A percentile compares a stretch with the other conserved stretches of the same genome.
phyloP scores from a whole-genome alignment of 75 land plant species.

The Cryptomeria japonica region DNA sequence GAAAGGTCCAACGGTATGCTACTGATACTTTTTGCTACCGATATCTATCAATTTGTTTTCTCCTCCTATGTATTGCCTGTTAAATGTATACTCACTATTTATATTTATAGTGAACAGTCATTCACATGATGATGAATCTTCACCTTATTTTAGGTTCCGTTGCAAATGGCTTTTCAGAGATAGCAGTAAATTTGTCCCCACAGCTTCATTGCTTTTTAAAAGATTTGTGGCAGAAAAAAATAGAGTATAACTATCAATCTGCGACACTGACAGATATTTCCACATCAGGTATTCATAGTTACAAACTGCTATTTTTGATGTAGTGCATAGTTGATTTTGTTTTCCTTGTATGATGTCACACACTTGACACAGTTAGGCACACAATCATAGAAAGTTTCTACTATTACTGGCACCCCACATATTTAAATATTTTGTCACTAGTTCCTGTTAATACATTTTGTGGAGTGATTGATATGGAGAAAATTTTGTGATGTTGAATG shows the following conservation, averaged over 20 bases:
- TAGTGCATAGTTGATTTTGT: not conserved
- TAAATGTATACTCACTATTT: not conserved
- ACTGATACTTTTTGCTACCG: not conserved
- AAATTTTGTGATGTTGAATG: not conserved
- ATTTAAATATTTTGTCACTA: not conserved
- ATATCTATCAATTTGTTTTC: not conserved
- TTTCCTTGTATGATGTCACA: not conserved
- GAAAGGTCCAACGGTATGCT: conserved; percentile 5
- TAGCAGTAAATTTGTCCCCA: not conserved
- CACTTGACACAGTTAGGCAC: not conserved
- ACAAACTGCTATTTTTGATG: not conserved
- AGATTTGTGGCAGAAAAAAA: not conserved
- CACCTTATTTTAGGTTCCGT: not conserved
- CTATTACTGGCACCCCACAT: not conserved
- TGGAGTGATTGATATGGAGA: not conserved
- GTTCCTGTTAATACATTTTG: not conserved
- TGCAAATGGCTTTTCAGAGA: not conserved
- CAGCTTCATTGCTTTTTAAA: not conserved
- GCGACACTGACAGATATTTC: not conserved
- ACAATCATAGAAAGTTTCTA: not conserved
- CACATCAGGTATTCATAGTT: not conserved
- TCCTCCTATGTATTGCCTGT: not conserved
- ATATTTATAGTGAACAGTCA: not conserved
- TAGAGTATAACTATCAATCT: conserved; percentile 7
- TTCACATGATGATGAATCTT: not conserved